These are phyloP conservation scores for Phoma sp. DNA, from an alignment of 2,329 filamentous ascomycete species.

Conservation along the genomic window DNA sequence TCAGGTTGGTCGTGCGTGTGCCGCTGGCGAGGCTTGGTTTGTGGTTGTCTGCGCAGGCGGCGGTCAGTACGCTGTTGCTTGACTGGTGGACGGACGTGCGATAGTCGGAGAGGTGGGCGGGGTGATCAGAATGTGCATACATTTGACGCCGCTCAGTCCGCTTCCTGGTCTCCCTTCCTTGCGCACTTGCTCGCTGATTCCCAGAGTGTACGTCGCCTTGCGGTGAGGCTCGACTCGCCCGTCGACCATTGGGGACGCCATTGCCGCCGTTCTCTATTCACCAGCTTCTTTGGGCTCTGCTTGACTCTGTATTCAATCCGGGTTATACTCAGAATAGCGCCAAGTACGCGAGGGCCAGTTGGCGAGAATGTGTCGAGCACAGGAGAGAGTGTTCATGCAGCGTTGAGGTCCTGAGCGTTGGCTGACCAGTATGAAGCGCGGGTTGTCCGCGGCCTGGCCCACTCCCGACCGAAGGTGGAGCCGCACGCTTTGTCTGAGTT, in stretches of 20 bases:
- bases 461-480: conserved; percentile 6
- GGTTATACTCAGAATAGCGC: too few relatives aligned
- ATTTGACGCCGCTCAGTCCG: conserved; percentile 43
- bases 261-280: conserved; percentile 9
- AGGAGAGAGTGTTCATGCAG: background rate
- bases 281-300: too few relatives aligned
- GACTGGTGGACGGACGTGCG: background rate
- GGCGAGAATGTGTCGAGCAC: too few relatives aligned
- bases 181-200: conserved; percentile 44
- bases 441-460: conserved; percentile 7
- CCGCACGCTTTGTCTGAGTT: conserved; percentile 5
- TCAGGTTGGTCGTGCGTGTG: conserved; percentile 37
- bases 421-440: conserved; percentile 2
- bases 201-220: conserved; percentile 47
- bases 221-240: conserved; percentile 47
- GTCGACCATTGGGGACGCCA: conserved; percentile 48
- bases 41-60: conserved; percentile 50
- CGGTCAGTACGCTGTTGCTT: background rate
- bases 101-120: background rate
- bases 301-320: too few relatives aligned
- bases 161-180: conserved; percentile 23
- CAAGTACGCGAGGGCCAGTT: too few relatives aligned
- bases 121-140: conserved; percentile 22
- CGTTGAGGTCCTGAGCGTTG: too few relatives aligned
- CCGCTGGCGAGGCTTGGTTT: conserved; percentile 48